These are phyloP conservation scores for Neopestalotiopsis sp. DNA, from an alignment of 2,329 filamentous ascomycete species.

Conservation along the genomic window DNA sequence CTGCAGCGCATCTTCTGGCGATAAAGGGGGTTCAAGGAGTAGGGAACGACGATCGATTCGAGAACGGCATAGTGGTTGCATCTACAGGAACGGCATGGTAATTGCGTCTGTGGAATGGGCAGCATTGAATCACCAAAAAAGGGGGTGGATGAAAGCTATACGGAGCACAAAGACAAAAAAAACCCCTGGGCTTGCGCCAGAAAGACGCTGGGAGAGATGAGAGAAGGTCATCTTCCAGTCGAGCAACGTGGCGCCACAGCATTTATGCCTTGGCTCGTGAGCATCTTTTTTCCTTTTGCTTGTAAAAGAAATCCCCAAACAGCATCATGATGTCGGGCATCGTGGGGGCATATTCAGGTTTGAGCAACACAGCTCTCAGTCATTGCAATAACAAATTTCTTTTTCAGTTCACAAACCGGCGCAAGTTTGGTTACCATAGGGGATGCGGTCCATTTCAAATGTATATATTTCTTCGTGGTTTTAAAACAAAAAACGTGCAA, in stretches of 20 bases:
- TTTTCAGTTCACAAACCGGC: background rate
- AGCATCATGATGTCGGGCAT: background rate
- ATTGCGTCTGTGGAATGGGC: too few relatives aligned
- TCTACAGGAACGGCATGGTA: background rate
- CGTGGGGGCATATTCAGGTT: background rate
- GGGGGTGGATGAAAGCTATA: too few relatives aligned
- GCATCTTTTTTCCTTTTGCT: background rate
- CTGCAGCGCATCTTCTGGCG: constrained; percentile 59
- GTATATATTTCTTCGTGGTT: constrained; percentile 21
- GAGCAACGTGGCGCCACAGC: background rate
- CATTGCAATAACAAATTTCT: background rate
- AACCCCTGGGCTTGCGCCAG: too few relatives aligned
- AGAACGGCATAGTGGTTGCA: background rate
- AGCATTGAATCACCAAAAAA: too few relatives aligned
- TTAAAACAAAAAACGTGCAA: constrained; percentile 23
- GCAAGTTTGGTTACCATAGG: constrained; percentile 28
- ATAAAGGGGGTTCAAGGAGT: constrained; percentile 20
- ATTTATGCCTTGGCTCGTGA: background rate
- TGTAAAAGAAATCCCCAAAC: background rate
- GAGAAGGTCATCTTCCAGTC: background rate
- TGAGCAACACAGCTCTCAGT: background rate
- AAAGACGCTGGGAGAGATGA: background rate
- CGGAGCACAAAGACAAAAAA: too few relatives aligned
- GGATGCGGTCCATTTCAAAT: background rate
- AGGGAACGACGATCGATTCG: background rate